Evolutionary conservation across 345 rosid species (phyloP).

Genomic region (Adansonia digitata): DNA sequence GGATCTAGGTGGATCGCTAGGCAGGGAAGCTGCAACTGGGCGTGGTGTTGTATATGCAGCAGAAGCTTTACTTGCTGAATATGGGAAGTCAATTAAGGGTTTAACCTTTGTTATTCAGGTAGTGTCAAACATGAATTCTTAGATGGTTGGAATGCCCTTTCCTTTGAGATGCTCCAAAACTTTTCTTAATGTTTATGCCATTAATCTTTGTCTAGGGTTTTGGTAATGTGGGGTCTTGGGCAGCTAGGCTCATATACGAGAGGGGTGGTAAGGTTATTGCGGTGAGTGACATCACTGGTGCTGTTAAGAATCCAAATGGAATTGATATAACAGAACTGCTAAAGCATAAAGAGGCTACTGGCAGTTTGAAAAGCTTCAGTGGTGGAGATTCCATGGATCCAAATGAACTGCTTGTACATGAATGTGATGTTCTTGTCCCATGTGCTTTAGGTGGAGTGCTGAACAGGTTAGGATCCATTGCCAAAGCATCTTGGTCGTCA

Average conservation of each 20-base stretch:
- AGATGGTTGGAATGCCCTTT: background rate
- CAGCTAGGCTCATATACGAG: conserved; percentile 75
- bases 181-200: background rate
- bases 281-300: conserved; percentile 91
- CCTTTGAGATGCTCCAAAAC: background rate
- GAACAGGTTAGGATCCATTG: conserved; percentile 49
- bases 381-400: conserved; percentile 77
- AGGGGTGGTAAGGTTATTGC: conserved; percentile 91
- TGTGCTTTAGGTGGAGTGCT: conserved; percentile 96
- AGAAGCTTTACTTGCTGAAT: conserved; percentile 86
- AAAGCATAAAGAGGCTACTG: conserved; percentile 55
- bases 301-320: conserved; percentile 77
- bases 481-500: background rate
- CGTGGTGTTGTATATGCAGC: conserved; percentile 88
- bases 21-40: conserved; percentile 99
- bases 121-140: background rate
- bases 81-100: conserved; percentile 72
- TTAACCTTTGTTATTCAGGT: conserved; percentile 92
- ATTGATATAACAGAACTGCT: conserved; percentile 56
- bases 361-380: conserved; percentile 54
- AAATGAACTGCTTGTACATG: conserved; percentile 62
- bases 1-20: conserved; percentile 99
- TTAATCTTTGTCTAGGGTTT: conserved; percentile 56
- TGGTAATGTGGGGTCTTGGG: conserved; percentile 98
- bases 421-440: conserved; percentile 97